Percentiles rank a stretch among this genome's conserved stretches.
Conservation (phyloP, 805 yeast species). For the Candida maesae region DNA sequence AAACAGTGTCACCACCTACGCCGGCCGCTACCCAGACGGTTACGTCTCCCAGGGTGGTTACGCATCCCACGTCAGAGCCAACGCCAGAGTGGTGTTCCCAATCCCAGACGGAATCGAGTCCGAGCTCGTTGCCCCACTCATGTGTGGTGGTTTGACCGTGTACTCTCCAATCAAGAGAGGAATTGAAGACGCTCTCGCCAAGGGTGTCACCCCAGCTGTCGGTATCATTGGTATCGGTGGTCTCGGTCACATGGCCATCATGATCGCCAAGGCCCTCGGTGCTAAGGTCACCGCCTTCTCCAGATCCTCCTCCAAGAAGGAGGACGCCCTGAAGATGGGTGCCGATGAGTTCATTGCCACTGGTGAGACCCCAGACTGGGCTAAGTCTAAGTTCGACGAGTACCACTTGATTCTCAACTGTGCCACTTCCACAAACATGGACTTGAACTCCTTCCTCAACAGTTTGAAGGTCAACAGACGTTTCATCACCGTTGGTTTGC, state of each 20-base stretch:
- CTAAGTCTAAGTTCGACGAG: slow-evolving; percentile 26
- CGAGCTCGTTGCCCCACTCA: slow-evolving; percentile 62
- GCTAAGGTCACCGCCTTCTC: slow-evolving; percentile 58
- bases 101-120: slow-evolving; percentile 54
- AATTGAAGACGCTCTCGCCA: slow-evolving; percentile 21
- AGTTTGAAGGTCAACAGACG: slow-evolving; percentile 55
- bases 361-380: slow-evolving; percentile 43
- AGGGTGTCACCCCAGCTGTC: slow-evolving; percentile 34
- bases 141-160: slow-evolving; percentile 77
- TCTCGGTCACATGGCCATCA: slow-evolving; percentile 52
- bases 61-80: slow-evolving; percentile 60
- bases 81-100: slow-evolving; percentile 59
- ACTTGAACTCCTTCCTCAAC: slow-evolving; percentile 43
- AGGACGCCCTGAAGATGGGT: slow-evolving; percentile 46
- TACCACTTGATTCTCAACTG: slow-evolving; percentile 48
- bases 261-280: slow-evolving; percentile 57
- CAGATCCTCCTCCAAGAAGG: slow-evolving; percentile 44
- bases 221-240: slow-evolving; percentile 58
- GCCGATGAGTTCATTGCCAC: slow-evolving; percentile 55
- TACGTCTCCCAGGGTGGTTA: slow-evolving; percentile 61
- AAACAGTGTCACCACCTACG: slow-evolving; percentile 48
- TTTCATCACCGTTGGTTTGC: slow-evolving; percentile 66
- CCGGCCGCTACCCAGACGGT: slow-evolving; percentile 42
- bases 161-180: slow-evolving; percentile 59
- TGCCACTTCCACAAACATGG: slow-evolving; percentile 45